Conservation (phyloP, 495 filamentous ascomycete species). For the Trichocladium antarcticum region DNA sequence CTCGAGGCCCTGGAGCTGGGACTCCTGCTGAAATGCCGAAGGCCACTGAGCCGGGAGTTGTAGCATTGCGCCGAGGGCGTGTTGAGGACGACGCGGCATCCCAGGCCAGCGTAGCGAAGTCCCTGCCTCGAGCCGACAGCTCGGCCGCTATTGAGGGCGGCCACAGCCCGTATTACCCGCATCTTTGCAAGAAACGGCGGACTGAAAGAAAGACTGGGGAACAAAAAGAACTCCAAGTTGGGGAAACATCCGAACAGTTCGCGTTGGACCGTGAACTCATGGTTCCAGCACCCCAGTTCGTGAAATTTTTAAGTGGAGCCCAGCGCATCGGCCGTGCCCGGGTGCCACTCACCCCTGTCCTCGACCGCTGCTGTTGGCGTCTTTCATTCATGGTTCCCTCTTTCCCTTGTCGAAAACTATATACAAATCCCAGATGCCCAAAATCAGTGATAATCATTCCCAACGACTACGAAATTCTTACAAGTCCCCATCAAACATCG, state of each 20-base stretch:
- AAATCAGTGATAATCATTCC: too few relatives aligned
- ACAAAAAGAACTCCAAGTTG: constrained; percentile 11
- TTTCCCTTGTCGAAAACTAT: too few relatives aligned
- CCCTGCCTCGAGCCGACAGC: constrained; percentile 25
- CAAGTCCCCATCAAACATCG: too few relatives aligned
- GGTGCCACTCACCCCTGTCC: background rate
- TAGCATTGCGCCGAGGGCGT: constrained; percentile 11
- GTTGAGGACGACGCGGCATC: constrained; percentile 12
- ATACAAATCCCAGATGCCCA: too few relatives aligned
- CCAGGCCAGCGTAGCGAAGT: constrained; percentile 24
- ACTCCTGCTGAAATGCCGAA: constrained; percentile 24
- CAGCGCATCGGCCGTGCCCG: background rate
- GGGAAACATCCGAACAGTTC: constrained; percentile 2
- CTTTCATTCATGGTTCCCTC: too few relatives aligned
- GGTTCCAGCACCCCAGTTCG: constrained; percentile 11
- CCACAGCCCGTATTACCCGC: constrained; percentile 36
- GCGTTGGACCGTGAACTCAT: constrained; percentile 1
- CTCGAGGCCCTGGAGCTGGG: constrained; percentile 11
- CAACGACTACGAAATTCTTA: too few relatives aligned
- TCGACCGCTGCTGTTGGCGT: too few relatives aligned
- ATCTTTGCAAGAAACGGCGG: constrained; percentile 23
- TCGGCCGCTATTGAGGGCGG: constrained; percentile 33
- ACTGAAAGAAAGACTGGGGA: constrained; percentile 18
- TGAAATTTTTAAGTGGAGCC: constrained; percentile 30
- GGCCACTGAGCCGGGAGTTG: constrained; percentile 11